These are phyloP conservation scores for Hansfordia pulvinata DNA, from an alignment of 2,329 filamentous ascomycete species.

Conservation along the genomic window DNA sequence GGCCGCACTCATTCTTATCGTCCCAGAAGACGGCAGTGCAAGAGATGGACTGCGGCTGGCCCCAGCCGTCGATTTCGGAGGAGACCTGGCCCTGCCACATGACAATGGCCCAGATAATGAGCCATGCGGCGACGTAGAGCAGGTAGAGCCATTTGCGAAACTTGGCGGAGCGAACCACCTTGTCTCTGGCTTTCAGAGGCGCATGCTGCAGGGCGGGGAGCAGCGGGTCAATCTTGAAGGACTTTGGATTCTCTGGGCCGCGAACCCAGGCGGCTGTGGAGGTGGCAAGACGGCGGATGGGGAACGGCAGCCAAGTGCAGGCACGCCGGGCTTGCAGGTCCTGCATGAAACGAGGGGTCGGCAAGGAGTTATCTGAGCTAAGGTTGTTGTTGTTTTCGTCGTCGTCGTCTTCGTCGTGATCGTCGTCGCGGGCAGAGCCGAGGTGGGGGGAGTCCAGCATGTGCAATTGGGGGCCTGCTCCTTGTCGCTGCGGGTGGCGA, in stretches of 20 bases:
- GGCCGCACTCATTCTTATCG: constrained; percentile 55
- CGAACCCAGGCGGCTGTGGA: constrained; percentile 33
- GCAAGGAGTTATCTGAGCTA: no score
- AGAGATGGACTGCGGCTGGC: constrained; percentile 47
- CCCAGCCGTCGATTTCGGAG: constrained; percentile 54
- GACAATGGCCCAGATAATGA: constrained; percentile 55
- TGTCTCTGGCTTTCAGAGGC: constrained; percentile 50
- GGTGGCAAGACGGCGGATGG: constrained; percentile 30
- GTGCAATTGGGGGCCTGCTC: no score
- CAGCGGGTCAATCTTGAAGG: constrained; percentile 40
- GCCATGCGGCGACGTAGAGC: constrained; percentile 51
- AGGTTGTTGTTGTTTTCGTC: no score
- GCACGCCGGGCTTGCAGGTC: no score
- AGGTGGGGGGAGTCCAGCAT: no score
- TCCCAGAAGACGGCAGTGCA: constrained; percentile 62
- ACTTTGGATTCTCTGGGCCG: constrained; percentile 39
- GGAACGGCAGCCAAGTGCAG: constrained; percentile 50
- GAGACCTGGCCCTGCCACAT: constrained; percentile 46
- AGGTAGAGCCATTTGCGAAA: constrained; percentile 47
- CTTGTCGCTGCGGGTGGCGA: no score
- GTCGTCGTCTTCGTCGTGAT: constrained; percentile 30
- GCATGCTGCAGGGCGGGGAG: constrained; percentile 55
- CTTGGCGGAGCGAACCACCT: constrained; percentile 41
- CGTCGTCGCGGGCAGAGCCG: constrained; percentile 20
- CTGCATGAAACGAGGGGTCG: constrained; percentile 47